A percentile compares a stretch with the other conserved stretches of the same genome.
phyloP scores from a whole-genome alignment of 345 rosid genomes.

The Hevea brasiliensis region DNA sequence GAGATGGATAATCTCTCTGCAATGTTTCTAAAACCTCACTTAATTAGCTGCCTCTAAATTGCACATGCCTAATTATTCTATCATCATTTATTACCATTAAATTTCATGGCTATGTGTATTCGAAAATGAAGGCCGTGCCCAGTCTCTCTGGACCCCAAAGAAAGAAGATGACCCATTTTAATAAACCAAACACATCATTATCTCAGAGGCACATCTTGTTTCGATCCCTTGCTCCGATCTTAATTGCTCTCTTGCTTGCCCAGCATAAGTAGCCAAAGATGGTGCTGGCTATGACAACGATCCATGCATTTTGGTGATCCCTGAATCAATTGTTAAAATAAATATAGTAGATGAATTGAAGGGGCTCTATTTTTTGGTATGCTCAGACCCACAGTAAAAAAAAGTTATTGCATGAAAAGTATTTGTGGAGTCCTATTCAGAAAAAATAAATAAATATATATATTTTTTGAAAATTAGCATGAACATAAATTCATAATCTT shows the following conservation, averaged over 20 bases:
- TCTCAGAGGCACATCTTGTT: slow-evolving; percentile 10
- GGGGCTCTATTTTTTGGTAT: no score
- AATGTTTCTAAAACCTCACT: no score
- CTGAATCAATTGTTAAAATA: no score
- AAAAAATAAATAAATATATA: no score
- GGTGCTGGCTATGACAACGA: neutral
- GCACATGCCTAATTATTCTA: neutral
- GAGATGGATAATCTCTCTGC: no score
- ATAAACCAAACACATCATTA: slow-evolving; percentile 26
- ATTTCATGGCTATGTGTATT: slow-evolving; percentile 20
- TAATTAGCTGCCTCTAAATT: no score
- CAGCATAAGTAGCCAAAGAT: neutral
- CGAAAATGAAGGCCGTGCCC: slow-evolving; percentile 22
- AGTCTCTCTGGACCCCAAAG: slow-evolving; percentile 37
- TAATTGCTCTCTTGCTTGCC: neutral
- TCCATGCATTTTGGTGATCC: no score
- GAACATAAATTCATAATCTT: neutral
- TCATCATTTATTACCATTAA: slow-evolving; percentile 11
- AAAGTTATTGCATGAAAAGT: slow-evolving; percentile 3
- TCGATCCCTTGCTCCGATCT: neutral
- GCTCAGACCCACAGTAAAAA: slow-evolving; percentile 5
- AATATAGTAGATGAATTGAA: no score
- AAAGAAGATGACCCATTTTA: slow-evolving; percentile 25
- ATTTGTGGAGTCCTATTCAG: no score
- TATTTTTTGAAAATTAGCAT: no score